Percentiles rank a stretch among this genome's conserved stretches.
These are phyloP conservation scores for Penicillium cinerascens DNA, from an alignment of 495 filamentous ascomycete genomes.

Conservation along the genomic window DNA sequence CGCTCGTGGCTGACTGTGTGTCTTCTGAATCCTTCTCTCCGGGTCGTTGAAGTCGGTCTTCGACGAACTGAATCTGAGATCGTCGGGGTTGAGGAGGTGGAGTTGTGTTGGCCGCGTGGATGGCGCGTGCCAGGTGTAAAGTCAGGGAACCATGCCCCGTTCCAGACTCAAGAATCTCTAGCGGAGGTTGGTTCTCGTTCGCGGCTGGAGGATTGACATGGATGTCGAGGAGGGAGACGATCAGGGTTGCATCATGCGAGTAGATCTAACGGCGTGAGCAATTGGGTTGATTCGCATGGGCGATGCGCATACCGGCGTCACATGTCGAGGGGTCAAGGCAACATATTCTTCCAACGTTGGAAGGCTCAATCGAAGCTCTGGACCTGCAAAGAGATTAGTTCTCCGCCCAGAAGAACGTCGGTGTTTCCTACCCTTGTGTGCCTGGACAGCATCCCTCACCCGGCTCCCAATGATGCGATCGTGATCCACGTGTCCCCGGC, in stretches of 20 bases:
- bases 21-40: slow-evolving; percentile 17
- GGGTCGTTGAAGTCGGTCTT: slow-evolving; percentile 24
- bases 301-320: slow-evolving; percentile 61
- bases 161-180: slow-evolving; percentile 78
- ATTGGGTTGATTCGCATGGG: neutral
- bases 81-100: slow-evolving; percentile 32
- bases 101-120: slow-evolving; percentile 65
- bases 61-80: slow-evolving; percentile 38
- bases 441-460: slow-evolving; percentile 52
- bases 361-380: slow-evolving; percentile 51
- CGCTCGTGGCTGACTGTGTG: neutral
- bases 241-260: slow-evolving; percentile 64
- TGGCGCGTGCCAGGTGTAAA: slow-evolving; percentile 66
- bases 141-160: slow-evolving; percentile 78
- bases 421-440: slow-evolving; percentile 40
- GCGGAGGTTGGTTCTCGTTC: slow-evolving; percentile 18
- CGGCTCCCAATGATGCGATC: slow-evolving; percentile 60
- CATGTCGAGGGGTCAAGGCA: slow-evolving; percentile 55
- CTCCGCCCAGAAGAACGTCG: neutral
- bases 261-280: slow-evolving; percentile 59
- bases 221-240: slow-evolving; percentile 71
- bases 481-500: slow-evolving; percentile 52
- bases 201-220: slow-evolving; percentile 48
- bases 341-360: slow-evolving; percentile 73
- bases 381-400: slow-evolving; percentile 26